Base-by-base conservation (phyloP, 495 filamentous ascomycete genomes). In the Aspergillus biplanus region DNA sequence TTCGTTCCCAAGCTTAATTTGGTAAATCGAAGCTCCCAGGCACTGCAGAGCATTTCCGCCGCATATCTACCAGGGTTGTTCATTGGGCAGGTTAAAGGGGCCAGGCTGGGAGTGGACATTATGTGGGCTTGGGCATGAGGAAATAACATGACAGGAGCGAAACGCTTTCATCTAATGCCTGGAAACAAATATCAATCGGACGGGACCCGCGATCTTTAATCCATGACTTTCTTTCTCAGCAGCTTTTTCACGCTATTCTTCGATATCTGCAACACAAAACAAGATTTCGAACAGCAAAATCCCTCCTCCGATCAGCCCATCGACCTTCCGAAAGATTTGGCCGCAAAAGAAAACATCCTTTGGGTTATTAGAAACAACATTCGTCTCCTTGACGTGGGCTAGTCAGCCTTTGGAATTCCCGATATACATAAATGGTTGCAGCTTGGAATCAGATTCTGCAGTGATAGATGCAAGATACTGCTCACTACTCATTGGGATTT, bases 31-130 rank as follows among this genome's bases (percentile, higher is more conserved):
- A 64, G 59, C 61, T 62, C 48, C 59, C 64, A 67, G 62, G 67
- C 48, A 65, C 69, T 72, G 67, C 69, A 72, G 67, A 67, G 59
- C 59, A 63, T 62, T 65, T 62, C 63, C 65, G 69, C 65, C 65
- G 69, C 67, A 68, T 62, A 55, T 37, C 53, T 44, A 64, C 59
- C 67, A 73, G 67, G 71, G 62, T 70, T 54, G n/a, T 62, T 66
- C 65, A 62, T 65, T 65, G 65, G 65, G 56, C 35, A 62, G 52
- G 39, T 56, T 52, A 63, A 64, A 65, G 61, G 60, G 64, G 61
- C 63, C 63, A 61, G 65, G 34, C 67, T 63, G 61, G 42, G 61
- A 65, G 55, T 58, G 65, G 62, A 66, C 52, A 18, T 55, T 52
- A 49, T 58, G 63, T 65, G 66, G 62, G 60, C 59, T 63, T 68